Conservation (phyloP, 179 eudicot genomes). For the Spergularia azorica region DNA sequence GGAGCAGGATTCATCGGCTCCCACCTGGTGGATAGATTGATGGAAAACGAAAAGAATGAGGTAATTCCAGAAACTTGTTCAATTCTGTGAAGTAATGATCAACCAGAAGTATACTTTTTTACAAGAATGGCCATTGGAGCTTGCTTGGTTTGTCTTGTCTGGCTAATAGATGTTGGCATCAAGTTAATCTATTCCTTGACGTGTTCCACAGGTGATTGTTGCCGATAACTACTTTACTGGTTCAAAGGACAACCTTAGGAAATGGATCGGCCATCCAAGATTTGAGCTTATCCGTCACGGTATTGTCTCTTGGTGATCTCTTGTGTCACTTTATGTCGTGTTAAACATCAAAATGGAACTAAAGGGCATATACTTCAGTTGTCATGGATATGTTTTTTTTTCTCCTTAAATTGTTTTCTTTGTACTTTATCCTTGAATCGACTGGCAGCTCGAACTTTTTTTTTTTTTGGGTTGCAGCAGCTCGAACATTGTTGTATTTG, state of each 20-base stretch:
- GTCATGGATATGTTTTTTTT: no score
- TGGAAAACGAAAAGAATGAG: conserved; percentile 97
- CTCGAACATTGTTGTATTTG: no score
- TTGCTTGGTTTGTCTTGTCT: neutral
- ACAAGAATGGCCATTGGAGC: neutral
- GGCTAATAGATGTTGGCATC: neutral
- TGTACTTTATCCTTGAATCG: no score
- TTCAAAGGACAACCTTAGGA: conserved; percentile 78
- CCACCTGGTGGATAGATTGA: conserved; percentile 81
- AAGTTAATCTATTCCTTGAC: neutral
- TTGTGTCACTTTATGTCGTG: neutral
- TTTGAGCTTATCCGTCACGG: conserved; percentile 98
- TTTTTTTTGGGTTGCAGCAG: no score
- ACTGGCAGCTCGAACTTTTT: no score
- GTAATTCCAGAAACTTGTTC: conserved; percentile 31
- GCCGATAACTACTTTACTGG: conserved; percentile 91
- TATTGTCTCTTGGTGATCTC: conserved; percentile 27
- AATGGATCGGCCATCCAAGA: conserved; percentile 95
- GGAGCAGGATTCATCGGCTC: conserved; percentile 99
- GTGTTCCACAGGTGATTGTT: conserved; percentile 62
- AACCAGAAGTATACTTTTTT: neutral
- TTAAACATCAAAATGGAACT: neutral
- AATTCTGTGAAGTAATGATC: conserved; percentile 14
- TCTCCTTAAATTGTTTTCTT: no score
- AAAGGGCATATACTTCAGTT: no score